A percentile compares a stretch with the other conserved stretches of the same genome.
phyloP scores from a whole-genome alignment of 768 basidiomycete species.

The Boletus reticuloceps region DNA sequence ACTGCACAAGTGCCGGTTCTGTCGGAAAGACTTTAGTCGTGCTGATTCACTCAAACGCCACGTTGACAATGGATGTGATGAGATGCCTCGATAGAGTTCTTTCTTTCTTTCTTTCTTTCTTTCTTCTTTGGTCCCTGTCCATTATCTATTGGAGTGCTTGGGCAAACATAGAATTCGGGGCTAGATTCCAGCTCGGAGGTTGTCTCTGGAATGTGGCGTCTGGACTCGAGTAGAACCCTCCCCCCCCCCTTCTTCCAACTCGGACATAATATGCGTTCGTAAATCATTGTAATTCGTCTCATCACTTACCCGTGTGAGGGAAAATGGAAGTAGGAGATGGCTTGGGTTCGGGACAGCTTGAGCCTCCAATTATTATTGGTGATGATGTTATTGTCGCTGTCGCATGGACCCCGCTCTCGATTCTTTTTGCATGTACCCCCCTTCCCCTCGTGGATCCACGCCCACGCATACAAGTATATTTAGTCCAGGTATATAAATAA shows the following conservation, averaged over 20 bases:
- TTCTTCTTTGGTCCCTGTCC: background rate
- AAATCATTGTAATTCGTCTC: constrained; percentile 17
- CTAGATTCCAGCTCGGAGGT: constrained; percentile 8
- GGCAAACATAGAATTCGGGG: constrained; percentile 11
- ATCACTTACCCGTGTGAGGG: constrained; percentile 2
- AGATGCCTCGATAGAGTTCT: constrained; percentile 43
- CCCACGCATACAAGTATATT: constrained; percentile 7
- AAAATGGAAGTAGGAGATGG: background rate
- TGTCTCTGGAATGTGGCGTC: constrained; percentile 13
- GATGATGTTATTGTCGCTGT: background rate
- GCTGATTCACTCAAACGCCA: constrained; percentile 80
- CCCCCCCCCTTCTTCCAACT: constrained; percentile 2
- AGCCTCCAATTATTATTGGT: background rate
- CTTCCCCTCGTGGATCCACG: background rate
- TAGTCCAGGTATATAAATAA: constrained; percentile 14
- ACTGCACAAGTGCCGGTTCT: constrained; percentile 67
- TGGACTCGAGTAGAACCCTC: constrained; percentile 5
- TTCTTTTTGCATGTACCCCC: constrained; percentile 6
- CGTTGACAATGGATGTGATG: constrained; percentile 77
- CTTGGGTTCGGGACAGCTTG: background rate
- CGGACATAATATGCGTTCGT: constrained; percentile 13
- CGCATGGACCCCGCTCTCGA: constrained; percentile 3
- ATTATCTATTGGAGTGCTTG: constrained; percentile 4
- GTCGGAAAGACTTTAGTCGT: constrained; percentile 78
- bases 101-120: background rate